A percentile compares a stretch with the other conserved stretches of the same genome.
These are phyloP conservation scores for Penicillium freii DNA, from an alignment of 2,329 filamentous ascomycete genomes.

Conservation along the genomic window DNA sequence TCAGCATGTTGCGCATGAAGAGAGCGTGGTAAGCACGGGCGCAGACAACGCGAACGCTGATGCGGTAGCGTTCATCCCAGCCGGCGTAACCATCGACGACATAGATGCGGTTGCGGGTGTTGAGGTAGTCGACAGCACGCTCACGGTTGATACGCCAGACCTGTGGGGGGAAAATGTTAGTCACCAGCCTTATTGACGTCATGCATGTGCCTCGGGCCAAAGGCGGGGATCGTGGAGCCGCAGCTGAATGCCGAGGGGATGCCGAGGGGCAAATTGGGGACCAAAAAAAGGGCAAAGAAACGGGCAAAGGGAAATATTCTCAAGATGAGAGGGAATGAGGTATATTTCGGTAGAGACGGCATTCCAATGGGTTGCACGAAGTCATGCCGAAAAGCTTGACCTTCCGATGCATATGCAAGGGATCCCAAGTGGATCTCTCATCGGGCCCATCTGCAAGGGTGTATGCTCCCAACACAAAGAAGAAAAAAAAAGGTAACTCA, in stretches of 20 bases:
- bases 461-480: constrained; percentile 4
- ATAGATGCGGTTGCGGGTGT: constrained; percentile 98
- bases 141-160: constrained; percentile 99
- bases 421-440: constrained; percentile 19
- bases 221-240: constrained; percentile 10
- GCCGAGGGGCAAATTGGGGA: neutral
- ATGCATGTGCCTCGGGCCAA: constrained; percentile 27
- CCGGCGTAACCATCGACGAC: constrained; percentile 96
- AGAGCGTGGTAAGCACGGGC: constrained; percentile 98
- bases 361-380: constrained; percentile 6
- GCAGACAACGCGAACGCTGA: constrained; percentile 96
- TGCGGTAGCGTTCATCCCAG: constrained; percentile 98
- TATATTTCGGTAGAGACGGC: neutral
- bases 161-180: constrained; percentile 49
- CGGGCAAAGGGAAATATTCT: neutral
- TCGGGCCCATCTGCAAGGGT: constrained; percentile 23
- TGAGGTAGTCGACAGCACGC: constrained; percentile 97
- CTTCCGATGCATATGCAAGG: constrained; percentile 27
- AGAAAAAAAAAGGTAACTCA: constrained; percentile 52
- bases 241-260: neutral
- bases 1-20: constrained; percentile 99
- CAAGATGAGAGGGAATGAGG: neutral
- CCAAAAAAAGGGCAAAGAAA: neutral
- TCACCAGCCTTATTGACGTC: constrained; percentile 28
- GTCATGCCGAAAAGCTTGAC: constrained; percentile 28